Evolutionary conservation across 805 yeast species (phyloP).

Genomic region (Lipomyces chichibuensis): DNA sequence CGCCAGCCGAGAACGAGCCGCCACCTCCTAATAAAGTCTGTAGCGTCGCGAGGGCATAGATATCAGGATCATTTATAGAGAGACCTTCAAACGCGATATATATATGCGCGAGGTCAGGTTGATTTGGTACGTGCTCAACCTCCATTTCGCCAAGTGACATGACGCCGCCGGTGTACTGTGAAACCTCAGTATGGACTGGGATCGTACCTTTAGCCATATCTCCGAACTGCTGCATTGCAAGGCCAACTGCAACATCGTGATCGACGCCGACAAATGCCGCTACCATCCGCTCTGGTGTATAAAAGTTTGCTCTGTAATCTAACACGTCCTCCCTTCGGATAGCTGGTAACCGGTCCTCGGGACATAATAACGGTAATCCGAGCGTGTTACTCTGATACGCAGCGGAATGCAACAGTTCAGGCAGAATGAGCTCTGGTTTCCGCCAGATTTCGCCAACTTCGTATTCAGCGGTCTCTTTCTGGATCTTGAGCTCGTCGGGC

Average conservation of each 20-base stretch:
- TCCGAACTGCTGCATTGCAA: constrained; percentile 67
- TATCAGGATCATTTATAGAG: constrained; percentile 79
- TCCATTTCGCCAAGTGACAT: constrained; percentile 27
- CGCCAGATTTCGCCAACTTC: constrained; percentile 81
- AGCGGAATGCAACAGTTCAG: constrained; percentile 84
- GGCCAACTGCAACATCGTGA: constrained; percentile 65
- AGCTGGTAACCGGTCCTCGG: constrained; percentile 62
- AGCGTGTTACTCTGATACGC: constrained; percentile 75
- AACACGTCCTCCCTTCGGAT: constrained; percentile 58
- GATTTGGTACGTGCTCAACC: constrained; percentile 37
- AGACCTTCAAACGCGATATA: constrained; percentile 88
- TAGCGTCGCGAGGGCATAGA: constrained; percentile 85
- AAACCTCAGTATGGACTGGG: constrained; percentile 42
- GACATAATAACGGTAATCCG: constrained; percentile 86
- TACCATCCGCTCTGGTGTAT: constrained; percentile 78
- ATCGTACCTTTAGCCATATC: constrained; percentile 51
- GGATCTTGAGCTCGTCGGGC: constrained; percentile 72
- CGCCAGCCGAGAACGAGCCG: constrained; percentile 97
- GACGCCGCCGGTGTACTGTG: constrained; percentile 62
- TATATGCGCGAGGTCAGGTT: constrained; percentile 81
- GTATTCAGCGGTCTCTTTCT: constrained; percentile 70
- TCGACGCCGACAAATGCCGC: constrained; percentile 86
- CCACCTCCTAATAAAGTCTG: constrained; percentile 96
- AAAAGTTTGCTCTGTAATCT: constrained; percentile 66
- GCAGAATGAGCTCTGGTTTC: constrained; percentile 82